Base-by-base conservation (phyloP, 139 green algal species). In the Desmodesmus armatus region DNA sequence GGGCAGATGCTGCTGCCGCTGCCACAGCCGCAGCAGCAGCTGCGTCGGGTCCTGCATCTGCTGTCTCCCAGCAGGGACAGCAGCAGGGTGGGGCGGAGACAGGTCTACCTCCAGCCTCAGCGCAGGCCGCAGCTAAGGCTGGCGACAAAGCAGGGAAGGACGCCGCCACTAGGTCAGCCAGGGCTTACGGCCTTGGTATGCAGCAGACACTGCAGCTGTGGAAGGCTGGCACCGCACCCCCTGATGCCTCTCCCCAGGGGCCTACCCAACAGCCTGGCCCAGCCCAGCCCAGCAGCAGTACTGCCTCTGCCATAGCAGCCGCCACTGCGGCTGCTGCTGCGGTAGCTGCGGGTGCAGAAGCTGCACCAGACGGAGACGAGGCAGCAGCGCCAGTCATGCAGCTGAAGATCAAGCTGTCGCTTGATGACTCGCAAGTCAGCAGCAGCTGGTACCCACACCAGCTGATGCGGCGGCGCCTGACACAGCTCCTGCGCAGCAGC, bases 401-500 rank as follows among this genome's bases (percentile, higher is more conserved):
- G 43, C 47, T 88, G 83, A 29, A 69, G 13, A 47, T 88, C 5
- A n/a, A 23, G 19, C 25, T 88, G 44, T 63, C 44, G 0, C 35
- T 88, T 23, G 83, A 88, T 31, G 81, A 87, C 40, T 81, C 51
- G 0, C 69, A 87, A 51, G 81, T 81, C 35, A 86, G 67, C 55
- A 82, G 76, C 55, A 82, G 76, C 76, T 82, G 76, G 76, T 82
- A 82, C n/a, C 76, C 76, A 17, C 76, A 82, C 62, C 76, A 82
- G 47, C 76, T 53, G 21, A 71, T 71, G 76, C 55, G 53, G 17
- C 35, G 35, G 9, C 70, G 78, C 31, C 31, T 40, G 6, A 39
- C 47, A 35, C 66, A 47, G n/a, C 39, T 84, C 39, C 37, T 78
- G 37, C 33, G 67, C 84, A n/a, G 82, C 29, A 9, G 35, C 40